phyloP scores from a whole-genome alignment of 1,139 yeast genomes.

The Eremothecium sinecaudum region DNA sequence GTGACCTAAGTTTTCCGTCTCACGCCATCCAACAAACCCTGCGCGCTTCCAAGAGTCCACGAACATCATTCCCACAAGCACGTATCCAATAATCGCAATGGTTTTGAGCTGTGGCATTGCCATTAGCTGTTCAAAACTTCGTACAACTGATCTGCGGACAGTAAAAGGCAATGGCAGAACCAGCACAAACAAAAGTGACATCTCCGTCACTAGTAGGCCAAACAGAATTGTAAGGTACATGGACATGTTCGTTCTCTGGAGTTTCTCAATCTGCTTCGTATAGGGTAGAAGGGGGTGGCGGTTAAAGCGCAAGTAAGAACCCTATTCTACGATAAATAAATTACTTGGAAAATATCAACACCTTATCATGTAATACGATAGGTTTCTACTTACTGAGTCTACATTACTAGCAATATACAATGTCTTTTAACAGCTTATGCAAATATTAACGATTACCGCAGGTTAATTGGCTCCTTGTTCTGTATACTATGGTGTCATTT shows the following conservation, averaged over 20 bases:
- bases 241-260: conserved; percentile 31
- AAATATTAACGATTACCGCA: too few species aligned
- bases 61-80: conserved; percentile 46
- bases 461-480: too few species aligned
- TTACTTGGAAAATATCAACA: too few species aligned
- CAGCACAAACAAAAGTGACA: conserved; percentile 43
- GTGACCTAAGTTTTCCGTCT: not conserved
- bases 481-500: too few species aligned
- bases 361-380: too few species aligned
- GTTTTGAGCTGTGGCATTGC: conserved; percentile 41
- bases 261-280: too few species aligned
- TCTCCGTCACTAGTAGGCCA: conserved; percentile 40
- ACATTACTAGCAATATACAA: too few species aligned
- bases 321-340: too few species aligned
- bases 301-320: too few species aligned
- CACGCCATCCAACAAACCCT: conserved; percentile 25
- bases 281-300: too few species aligned
- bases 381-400: too few species aligned
- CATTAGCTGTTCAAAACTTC: conserved; percentile 32
- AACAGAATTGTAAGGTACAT: conserved; percentile 32
- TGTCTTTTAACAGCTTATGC: too few species aligned
- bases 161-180: conserved; percentile 55
- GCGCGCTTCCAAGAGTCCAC: conserved; percentile 49
- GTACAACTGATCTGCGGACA: conserved; percentile 41
- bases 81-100: conserved; percentile 38